Evolutionary conservation across 2,329 filamentous ascomycete genomes (phyloP).

Genomic region (Colletotrichum sansevieriae): DNA sequence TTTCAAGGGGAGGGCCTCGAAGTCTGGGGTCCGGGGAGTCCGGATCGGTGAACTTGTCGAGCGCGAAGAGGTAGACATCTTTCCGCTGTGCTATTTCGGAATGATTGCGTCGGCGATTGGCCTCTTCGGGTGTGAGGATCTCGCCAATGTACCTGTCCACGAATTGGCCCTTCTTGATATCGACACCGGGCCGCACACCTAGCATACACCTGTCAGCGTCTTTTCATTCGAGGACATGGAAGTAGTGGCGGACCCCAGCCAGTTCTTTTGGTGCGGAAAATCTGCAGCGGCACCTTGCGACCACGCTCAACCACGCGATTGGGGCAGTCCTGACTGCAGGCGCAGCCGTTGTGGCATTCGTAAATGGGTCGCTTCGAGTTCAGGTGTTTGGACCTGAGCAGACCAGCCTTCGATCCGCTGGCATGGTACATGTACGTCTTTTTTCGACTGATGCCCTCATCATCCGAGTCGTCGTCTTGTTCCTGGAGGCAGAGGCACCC

Average conservation of each 20-base stretch:
- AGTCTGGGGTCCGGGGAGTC: conserved; percentile 69
- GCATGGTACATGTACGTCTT: conserved; percentile 74
- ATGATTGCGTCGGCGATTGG: conserved; percentile 71
- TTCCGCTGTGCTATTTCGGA: conserved; percentile 72
- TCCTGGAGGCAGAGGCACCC: conserved; percentile 79
- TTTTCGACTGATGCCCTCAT: conserved; percentile 42
- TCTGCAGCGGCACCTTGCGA: conserved; percentile 77
- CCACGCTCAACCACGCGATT: conserved; percentile 84
- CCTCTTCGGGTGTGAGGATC: conserved; percentile 74
- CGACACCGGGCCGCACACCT: conserved; percentile 74
- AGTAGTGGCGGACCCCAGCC: conserved; percentile 75
- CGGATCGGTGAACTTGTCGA: conserved; percentile 82
- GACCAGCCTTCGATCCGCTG: conserved; percentile 63
- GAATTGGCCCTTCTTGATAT: conserved; percentile 80
- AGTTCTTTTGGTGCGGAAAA: conserved; percentile 79
- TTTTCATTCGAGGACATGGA: too few species aligned
- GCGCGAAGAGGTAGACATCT: conserved; percentile 82
- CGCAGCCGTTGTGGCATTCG: conserved; percentile 82
- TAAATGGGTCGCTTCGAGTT: conserved; percentile 75
- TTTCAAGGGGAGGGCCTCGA: conserved; percentile 68
- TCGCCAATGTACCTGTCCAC: conserved; percentile 85
- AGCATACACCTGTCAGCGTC: conserved; percentile 5
- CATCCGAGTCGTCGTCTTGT: conserved; percentile 65
- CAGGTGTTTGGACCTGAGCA: conserved; percentile 65
- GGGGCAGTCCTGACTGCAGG: conserved; percentile 73